Conservation (phyloP, 2,329 filamentous ascomycete species). For the Colletotrichum liaoningense region DNA sequence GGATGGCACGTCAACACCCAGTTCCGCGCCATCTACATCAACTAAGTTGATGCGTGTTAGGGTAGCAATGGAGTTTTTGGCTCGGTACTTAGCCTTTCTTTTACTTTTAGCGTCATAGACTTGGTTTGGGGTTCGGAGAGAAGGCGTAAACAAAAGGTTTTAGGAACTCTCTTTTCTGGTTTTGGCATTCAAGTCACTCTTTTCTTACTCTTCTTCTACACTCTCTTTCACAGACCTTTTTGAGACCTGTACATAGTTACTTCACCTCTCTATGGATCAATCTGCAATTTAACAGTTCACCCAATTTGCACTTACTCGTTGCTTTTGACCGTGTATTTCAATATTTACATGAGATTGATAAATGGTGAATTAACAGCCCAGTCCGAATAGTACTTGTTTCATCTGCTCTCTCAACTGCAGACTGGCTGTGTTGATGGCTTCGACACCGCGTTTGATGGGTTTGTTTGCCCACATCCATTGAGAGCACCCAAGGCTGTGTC, state of each 20-base stretch:
- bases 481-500: constrained; percentile 52
- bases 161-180: neutral
- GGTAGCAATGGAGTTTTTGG: neutral
- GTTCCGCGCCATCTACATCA: constrained; percentile 21
- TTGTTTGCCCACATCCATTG: constrained; percentile 49
- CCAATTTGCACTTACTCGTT: neutral
- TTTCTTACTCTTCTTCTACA: neutral
- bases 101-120: neutral
- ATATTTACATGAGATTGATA: no score
- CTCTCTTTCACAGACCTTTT: neutral
- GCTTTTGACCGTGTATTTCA: no score
- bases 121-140: neutral
- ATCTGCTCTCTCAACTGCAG: constrained; percentile 33
- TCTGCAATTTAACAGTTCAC: neutral
- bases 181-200: neutral
- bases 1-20: constrained; percentile 22
- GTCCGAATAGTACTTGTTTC: no score
- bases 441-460: constrained; percentile 43
- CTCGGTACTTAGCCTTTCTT: neutral
- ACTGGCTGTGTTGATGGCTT: constrained; percentile 43
- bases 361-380: no score
- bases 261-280: neutral
- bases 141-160: neutral
- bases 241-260: neutral
- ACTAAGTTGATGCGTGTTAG: neutral